phyloP scores from a whole-genome alignment of 805 yeast species.

The Candida odintsovae region DNA sequence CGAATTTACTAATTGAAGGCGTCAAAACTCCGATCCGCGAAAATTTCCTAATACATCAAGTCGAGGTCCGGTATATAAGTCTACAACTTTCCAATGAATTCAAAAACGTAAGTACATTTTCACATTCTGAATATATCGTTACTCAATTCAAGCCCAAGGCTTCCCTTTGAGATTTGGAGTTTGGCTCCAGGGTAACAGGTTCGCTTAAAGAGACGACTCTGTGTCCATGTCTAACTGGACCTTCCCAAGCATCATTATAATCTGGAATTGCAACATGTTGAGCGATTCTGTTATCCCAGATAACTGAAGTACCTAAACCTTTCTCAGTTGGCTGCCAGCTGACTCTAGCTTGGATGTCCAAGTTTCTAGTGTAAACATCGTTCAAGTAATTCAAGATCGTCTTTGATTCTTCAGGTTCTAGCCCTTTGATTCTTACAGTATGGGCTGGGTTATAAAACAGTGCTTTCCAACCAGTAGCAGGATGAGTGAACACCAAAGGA shows the following conservation, averaged over 20 bases:
- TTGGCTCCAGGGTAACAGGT: constrained; percentile 42
- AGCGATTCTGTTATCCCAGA: constrained; percentile 56
- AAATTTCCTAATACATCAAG: neutral
- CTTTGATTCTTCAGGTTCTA: constrained; percentile 42
- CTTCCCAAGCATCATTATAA: constrained; percentile 41
- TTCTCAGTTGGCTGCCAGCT: constrained; percentile 39
- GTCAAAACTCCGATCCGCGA: neutral
- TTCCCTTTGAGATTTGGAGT: constrained; percentile 48
- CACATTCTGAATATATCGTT: too few species aligned
- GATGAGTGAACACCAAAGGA: constrained; percentile 54
- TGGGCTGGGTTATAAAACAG: constrained; percentile 44
- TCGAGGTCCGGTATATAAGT: too few species aligned
- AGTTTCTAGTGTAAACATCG: constrained; percentile 40
- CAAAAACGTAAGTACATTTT: too few species aligned
- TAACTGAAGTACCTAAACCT: constrained; percentile 44
- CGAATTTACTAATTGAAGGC: too few species aligned
- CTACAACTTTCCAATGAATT: neutral
- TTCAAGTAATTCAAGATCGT: constrained; percentile 39
- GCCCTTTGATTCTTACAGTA: constrained; percentile 44
- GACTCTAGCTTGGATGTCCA: constrained; percentile 51
- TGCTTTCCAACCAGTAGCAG: constrained; percentile 58
- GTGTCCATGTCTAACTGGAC: constrained; percentile 46
- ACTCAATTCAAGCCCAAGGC: constrained; percentile 32
- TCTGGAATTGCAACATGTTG: constrained; percentile 47
- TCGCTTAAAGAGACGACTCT: constrained; percentile 51